Percentiles rank a stretch among this genome's conserved stretches.
Evolutionary conservation across 1,139 yeast genomes (phyloP).

Genomic region (Magnusiomyces tetraspermus): DNA sequence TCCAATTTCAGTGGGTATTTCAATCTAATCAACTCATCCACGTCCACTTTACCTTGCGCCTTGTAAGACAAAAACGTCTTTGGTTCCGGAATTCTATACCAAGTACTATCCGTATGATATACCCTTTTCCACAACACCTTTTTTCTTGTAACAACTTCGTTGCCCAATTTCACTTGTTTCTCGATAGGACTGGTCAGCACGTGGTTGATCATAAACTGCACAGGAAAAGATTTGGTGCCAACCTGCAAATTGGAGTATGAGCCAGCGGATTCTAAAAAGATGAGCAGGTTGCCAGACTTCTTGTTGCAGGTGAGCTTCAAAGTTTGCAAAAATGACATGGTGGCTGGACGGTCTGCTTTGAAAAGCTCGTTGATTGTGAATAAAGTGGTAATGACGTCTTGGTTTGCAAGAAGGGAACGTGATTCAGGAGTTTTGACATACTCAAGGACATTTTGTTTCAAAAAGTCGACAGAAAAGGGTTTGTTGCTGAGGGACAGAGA

Average conservation of each 20-base stretch:
- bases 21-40: constrained; percentile 26
- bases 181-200: constrained; percentile 35
- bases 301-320: constrained; percentile 37
- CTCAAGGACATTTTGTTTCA: background rate
- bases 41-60: background rate
- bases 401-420: constrained; percentile 7
- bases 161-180: constrained; percentile 25
- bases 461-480: constrained; percentile 1
- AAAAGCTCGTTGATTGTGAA: constrained; percentile 85
- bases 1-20: constrained; percentile 66
- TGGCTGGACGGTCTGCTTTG: constrained; percentile 52
- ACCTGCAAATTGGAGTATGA: constrained; percentile 73
- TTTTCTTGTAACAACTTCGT: constrained; percentile 18
- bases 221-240: constrained; percentile 70
- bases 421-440: background rate
- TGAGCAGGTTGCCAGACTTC: constrained; percentile 44
- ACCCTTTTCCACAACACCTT: constrained; percentile 59
- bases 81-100: constrained; percentile 58
- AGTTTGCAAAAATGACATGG: constrained; percentile 50
- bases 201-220: constrained; percentile 69
- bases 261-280: constrained; percentile 83
- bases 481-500: background rate
- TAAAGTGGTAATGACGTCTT: constrained; percentile 51
- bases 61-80: background rate
- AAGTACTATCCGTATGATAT: constrained; percentile 60